Evolutionary conservation across 495 filamentous ascomycete genomes (phyloP).

Genomic region (Aspergillus ostianus): DNA sequence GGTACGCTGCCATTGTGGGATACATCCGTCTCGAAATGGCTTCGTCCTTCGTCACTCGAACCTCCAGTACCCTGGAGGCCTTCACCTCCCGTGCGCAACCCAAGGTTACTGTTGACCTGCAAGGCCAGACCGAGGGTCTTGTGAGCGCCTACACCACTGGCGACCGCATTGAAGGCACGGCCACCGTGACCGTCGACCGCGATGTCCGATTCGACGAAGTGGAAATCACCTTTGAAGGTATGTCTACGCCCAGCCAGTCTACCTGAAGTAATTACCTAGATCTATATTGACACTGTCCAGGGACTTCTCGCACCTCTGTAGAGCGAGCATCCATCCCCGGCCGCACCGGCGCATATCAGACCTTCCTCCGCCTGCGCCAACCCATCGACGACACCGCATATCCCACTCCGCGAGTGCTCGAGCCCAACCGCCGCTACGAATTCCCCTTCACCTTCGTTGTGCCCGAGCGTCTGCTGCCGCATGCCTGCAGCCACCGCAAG

Average conservation of each 20-base stretch:
- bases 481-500: conserved; percentile 58
- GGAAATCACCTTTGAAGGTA: conserved; percentile 79
- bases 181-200: conserved; percentile 55
- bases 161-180: conserved; percentile 59
- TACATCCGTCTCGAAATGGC: conserved; percentile 10
- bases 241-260: neutral
- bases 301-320: conserved; percentile 47
- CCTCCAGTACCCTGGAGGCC: conserved; percentile 30
- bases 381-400: conserved; percentile 69
- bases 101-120: conserved; percentile 35
- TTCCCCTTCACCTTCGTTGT: conserved; percentile 90
- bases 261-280: too few species aligned
- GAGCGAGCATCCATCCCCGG: conserved; percentile 51
- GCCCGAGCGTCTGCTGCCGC: conserved; percentile 66
- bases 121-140: conserved; percentile 33
- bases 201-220: conserved; percentile 78
- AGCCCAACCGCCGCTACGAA: conserved; percentile 62
- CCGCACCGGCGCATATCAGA: conserved; percentile 53
- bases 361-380: conserved; percentile 79
- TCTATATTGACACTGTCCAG: conserved; percentile 21
- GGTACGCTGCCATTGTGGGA: neutral
- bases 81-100: conserved; percentile 31
- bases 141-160: conserved; percentile 57
- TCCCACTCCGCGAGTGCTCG: conserved; percentile 66
- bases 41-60: conserved; percentile 29